Evolutionary conservation across 2,329 filamentous ascomycete genomes (phyloP).

Genomic region (Apiospora rasikravindrae): DNA sequence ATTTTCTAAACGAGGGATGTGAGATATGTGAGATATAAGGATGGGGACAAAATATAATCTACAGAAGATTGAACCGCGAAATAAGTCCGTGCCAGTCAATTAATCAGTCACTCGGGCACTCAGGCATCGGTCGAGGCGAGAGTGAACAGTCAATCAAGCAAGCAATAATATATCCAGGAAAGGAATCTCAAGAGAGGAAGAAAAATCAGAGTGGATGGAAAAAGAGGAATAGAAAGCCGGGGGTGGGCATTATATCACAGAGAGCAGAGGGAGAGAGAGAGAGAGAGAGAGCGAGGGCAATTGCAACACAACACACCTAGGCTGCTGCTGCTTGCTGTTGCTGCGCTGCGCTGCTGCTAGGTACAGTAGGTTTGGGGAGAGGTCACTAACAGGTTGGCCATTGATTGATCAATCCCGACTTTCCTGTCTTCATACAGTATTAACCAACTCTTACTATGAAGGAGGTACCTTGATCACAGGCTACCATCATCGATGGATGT

Average conservation of each 20-base stretch:
- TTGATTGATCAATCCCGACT: not conserved
- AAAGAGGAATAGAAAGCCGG: not conserved
- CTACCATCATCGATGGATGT: not conserved
- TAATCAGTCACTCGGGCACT: not conserved
- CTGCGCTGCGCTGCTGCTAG: not conserved
- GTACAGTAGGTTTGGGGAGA: not conserved
- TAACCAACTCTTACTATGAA: too few species aligned
- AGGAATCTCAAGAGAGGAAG: not conserved
- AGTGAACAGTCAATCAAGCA: not conserved
- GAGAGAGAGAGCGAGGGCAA: not conserved
- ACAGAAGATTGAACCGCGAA: not conserved
- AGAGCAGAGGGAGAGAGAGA: not conserved
- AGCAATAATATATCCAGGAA: not conserved
- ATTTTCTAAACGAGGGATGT: conserved; percentile 5
- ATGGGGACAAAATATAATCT: conserved; percentile 9
- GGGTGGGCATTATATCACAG: not conserved
- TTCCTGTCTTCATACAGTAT: not conserved
- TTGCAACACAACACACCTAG: not conserved
- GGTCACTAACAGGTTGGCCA: conserved; percentile 1
- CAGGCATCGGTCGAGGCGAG: not conserved
- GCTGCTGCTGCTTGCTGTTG: not conserved
- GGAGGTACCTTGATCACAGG: too few species aligned
- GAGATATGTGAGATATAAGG: conserved; percentile 9
- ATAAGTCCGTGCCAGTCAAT: not conserved
- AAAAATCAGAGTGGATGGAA: not conserved